Evolutionary conservation across 306 rosid genomes (phyloP).

Genomic region (Cucurbita pepo): DNA sequence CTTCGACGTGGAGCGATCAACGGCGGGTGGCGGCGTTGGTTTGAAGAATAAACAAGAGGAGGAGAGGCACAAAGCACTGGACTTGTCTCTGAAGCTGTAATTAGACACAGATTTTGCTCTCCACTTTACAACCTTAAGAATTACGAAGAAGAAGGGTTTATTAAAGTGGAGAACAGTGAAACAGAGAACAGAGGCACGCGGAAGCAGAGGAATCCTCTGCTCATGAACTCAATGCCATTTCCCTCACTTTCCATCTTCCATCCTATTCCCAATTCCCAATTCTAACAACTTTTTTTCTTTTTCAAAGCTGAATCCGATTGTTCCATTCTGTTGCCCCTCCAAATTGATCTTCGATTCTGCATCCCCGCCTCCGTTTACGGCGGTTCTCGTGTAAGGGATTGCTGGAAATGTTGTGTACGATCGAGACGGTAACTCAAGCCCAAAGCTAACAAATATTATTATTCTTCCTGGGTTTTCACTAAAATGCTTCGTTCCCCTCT

Average conservation of each 20-base stretch:
- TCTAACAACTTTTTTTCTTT: background rate
- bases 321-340: background rate
- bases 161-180: background rate
- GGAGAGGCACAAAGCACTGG: background rate
- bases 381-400: background rate
- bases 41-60: too few species aligned
- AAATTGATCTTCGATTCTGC: background rate
- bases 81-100: conserved; percentile 3
- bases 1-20: background rate
- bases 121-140: background rate
- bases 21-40: background rate
- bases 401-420: too few species aligned
- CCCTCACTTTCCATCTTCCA: background rate
- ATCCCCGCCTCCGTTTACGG: background rate
- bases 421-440: too few species aligned
- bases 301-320: background rate
- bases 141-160: background rate
- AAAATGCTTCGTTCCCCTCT: too few species aligned
- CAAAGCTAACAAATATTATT: too few species aligned
- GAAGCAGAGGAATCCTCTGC: background rate
- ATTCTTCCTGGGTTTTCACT: too few species aligned
- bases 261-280: background rate
- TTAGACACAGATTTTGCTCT: background rate
- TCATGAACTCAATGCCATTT: background rate
- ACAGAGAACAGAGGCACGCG: background rate